Base-by-base conservation (phyloP, 225 moss, liverwort and hornwort species). In the Pseudoscleropodium purum region DNA sequence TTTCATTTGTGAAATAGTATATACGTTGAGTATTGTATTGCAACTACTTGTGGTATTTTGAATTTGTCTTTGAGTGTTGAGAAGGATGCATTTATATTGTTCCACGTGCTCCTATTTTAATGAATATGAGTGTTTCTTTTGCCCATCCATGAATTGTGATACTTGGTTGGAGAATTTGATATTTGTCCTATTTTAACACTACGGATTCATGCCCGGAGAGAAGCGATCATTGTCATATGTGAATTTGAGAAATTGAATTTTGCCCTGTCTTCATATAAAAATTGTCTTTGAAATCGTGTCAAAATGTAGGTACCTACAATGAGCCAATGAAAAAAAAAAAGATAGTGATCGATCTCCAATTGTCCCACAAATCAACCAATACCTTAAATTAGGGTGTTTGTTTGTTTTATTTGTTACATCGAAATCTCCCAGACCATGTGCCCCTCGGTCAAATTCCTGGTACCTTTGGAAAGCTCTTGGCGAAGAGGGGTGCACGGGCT, bases 221-320 rank as follows among this genome's bases (percentile, higher is more conserved):
- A 52, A 77, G 8, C 13, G 0, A 21, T 36, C 52, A 51, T 23
- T 15, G 7, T 3, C 23, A 24, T 15, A 54, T 54, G 36, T 36
- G 9, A 77, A 54, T 36, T 36, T 25, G 0, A 54, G 6, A 56
- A 24, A 54, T 24, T 25, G 6, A 24, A 24, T 6, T 24, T 24
- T 9, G 9, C 11, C 3, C 36, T 14, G 1, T 24, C 15, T 36
- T 36, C 15, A 24, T 15, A 36, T 13, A 12, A 34, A 77, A 51
- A 33, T 21, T 2, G 14, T 34, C 54, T 9, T 54, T 24, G 6
- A 37, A 37, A 54, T 54, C 21, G 1, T 52, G 23, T 14, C 9
- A 20, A 52, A 36, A 9, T 5, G 36, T 2, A 0, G 1, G 13
- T 21, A 34, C 13, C 34, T 13, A 5, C 18, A 5, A 47, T 4